Base-by-base conservation (phyloP, 768 basidiomycete genomes). In the Pisolithus sp. region DNA sequence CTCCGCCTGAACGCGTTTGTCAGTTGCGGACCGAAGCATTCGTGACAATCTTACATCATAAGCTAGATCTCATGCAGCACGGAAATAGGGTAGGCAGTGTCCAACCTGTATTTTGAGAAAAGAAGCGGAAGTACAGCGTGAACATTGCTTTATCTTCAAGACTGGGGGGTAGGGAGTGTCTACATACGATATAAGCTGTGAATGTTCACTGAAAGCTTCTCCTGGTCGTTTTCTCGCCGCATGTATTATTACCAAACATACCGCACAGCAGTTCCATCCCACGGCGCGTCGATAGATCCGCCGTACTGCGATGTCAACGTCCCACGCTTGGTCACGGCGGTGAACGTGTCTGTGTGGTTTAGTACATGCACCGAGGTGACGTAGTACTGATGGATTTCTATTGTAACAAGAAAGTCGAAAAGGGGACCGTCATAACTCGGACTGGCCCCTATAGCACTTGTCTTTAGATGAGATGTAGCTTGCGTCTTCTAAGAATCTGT, bases 191-290 rank as follows among this genome's bases (percentile, higher is more conserved):
- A 89, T 81, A 7, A 92, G 78, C 26, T 78, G 76, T 15, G 82
- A 80, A 46, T 93, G 85, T 59, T 90, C 87, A 57, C 83, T 86
- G 68, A 90, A 93, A 26, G 89, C 90, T 39, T 88, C 87, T 23
- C 68, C 75, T 21, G 78, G 76, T 39, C 83, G 75, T 59, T 81
- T 78, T 59, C 81, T 85, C 38, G 82, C 83, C 36, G 84, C 77
- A 66, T 87, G 79, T 28, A 78, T 77, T 54, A 86, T 83, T 21
- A 85, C 82, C 58, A 69, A 17, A 91, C 81, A 64, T 92, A 92
- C 62, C 88, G 84, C 46, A 91, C 80, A 7, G 86, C 82, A 58
- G 93, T 85, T 48, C 92, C 90, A 54, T 90, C 89, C 89, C 90
- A 93, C 6, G 91, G 91, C 44, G 67, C 70, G 50, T 79, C 75